These are phyloP conservation scores for Hansenula sp. DNA, from an alignment of 1,139 yeast genomes.

Conservation along the genomic window DNA sequence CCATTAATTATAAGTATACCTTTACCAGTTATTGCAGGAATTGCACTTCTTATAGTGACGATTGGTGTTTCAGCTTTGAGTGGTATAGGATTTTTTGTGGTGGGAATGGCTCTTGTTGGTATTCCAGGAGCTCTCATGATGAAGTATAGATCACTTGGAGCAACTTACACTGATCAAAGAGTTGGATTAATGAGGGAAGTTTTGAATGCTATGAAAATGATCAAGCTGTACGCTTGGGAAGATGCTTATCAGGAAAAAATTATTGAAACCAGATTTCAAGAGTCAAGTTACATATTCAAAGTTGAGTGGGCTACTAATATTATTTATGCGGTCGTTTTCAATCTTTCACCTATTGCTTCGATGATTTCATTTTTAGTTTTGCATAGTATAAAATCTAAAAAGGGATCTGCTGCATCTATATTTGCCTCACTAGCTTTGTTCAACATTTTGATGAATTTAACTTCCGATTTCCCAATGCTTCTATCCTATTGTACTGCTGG, in stretches of 20 bases:
- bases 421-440: slow-evolving; percentile 76
- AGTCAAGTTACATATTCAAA: slow-evolving; percentile 38
- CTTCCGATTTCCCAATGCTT: slow-evolving; percentile 58
- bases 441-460: slow-evolving; percentile 63
- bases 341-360: slow-evolving; percentile 61
- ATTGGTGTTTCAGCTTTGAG: slow-evolving; percentile 70
- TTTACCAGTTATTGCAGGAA: slow-evolving; percentile 46
- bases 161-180: slow-evolving; percentile 43
- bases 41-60: slow-evolving; percentile 58
- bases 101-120: slow-evolving; percentile 23
- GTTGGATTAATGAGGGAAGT: slow-evolving; percentile 48
- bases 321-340: slow-evolving; percentile 49
- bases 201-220: slow-evolving; percentile 45
- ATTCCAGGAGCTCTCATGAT: slow-evolving; percentile 34
- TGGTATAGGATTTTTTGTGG: slow-evolving; percentile 50
- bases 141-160: slow-evolving; percentile 36
- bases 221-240: slow-evolving; percentile 59
- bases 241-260: slow-evolving; percentile 45
- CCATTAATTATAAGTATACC: slow-evolving; percentile 61
- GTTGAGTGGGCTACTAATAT: slow-evolving; percentile 51
- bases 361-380: slow-evolving; percentile 67
- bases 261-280: slow-evolving; percentile 36
- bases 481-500: slow-evolving; percentile 54
- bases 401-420: slow-evolving; percentile 64
- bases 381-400: slow-evolving; percentile 42